phyloP scores from a whole-genome alignment of 2,329 filamentous ascomycete genomes.

The Phaeosphaeriaceae sp. region DNA sequence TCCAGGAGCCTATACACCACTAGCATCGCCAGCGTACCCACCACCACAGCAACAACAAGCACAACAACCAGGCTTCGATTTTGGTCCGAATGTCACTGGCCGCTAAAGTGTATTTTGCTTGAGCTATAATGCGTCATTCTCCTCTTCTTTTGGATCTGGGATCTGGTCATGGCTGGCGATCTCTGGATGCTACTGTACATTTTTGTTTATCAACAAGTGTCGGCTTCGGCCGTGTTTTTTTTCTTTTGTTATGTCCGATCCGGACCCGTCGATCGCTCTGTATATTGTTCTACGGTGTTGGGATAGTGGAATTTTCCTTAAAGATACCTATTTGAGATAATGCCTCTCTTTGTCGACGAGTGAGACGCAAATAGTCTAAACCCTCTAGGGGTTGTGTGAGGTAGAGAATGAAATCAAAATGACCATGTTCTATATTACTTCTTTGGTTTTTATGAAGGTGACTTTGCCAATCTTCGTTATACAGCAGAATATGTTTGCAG shows the following conservation, averaged over 20 bases:
- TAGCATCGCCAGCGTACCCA: slow-evolving; percentile 52
- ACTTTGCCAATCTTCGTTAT: no score
- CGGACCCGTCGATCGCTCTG: neutral
- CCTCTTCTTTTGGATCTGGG: slow-evolving; percentile 20
- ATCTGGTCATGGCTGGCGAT: slow-evolving; percentile 28
- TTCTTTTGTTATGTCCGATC: no score
- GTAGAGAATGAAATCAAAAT: slow-evolving; percentile 5
- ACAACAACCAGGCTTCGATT: slow-evolving; percentile 44
- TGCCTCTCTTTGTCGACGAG: slow-evolving; percentile 8
- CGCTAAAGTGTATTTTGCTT: slow-evolving; percentile 19
- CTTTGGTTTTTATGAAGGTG: neutral
- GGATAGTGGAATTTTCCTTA: slow-evolving; percentile 1
- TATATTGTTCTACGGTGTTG: slow-evolving; percentile 6
- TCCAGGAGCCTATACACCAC: slow-evolving; percentile 75
- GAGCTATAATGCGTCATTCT: slow-evolving; percentile 1
- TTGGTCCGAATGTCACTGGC: slow-evolving; percentile 41
- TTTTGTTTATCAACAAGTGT: slow-evolving; percentile 18
- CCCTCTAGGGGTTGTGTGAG: neutral
- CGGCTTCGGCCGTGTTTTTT: slow-evolving; percentile 11
- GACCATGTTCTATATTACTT: neutral
- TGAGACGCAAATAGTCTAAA: neutral
- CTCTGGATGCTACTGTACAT: slow-evolving; percentile 32
- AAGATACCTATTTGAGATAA: slow-evolving; percentile 10
- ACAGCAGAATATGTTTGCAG: no score
- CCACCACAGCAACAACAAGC: slow-evolving; percentile 31